Conservation (phyloP, 2,329 filamentous ascomycete genomes). For the Trichothecium sympodiale region DNA sequence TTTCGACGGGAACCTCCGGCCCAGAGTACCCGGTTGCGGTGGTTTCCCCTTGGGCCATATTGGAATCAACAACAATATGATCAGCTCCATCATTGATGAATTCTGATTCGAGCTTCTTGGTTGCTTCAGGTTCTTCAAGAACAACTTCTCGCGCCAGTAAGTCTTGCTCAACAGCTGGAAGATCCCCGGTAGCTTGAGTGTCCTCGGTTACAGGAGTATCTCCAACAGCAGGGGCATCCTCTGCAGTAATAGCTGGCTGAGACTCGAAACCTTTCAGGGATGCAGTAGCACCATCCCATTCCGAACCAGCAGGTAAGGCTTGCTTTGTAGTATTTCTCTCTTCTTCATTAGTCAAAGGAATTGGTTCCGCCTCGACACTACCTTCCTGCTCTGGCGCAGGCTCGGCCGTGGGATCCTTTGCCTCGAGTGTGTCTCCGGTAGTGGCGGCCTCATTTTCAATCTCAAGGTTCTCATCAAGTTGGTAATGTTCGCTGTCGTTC, state of each 20-base stretch:
- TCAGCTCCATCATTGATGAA: not conserved
- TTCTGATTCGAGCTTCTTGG: not conserved
- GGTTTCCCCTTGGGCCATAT: no score
- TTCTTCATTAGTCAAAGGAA: slow-evolving; percentile 2
- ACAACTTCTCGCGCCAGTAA: no score
- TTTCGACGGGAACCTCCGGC: no score
- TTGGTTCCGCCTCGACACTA: not conserved
- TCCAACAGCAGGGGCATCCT: not conserved
- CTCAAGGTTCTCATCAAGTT: slow-evolving; percentile 10
- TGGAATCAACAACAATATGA: no score
- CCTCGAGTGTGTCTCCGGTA: not conserved
- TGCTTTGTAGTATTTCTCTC: no score
- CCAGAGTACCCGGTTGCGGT: no score
- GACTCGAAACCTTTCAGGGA: no score
- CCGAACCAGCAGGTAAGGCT: no score
- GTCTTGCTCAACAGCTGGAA: not conserved
- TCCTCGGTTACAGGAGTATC: not conserved
- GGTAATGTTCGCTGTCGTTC: slow-evolving; percentile 11
- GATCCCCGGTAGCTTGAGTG: not conserved
- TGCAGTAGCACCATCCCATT: not conserved
- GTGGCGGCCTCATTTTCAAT: not conserved
- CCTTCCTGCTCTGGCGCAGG: slow-evolving; percentile 4
- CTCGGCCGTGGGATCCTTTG: slow-evolving; percentile 3
- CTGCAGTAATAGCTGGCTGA: no score
- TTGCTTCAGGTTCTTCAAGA: no score